Evolutionary conservation across 176 grass and related monocot genomes (phyloP).

Genomic region (Tuctoria greenei): DNA sequence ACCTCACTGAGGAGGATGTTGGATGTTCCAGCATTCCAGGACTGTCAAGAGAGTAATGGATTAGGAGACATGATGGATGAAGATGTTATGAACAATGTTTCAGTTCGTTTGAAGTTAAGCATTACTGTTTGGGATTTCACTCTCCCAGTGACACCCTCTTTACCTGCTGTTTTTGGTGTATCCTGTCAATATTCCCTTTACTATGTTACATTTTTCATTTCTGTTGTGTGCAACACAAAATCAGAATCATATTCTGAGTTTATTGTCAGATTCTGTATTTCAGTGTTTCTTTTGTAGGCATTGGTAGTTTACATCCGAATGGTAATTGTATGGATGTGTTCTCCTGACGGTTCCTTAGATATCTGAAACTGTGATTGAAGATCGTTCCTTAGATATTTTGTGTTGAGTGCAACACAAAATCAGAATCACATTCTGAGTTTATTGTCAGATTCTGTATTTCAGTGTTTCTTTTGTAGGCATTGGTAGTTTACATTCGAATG

Average conservation of each 20-base stretch:
- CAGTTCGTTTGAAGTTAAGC: constrained; percentile 76
- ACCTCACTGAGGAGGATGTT: constrained; percentile 65
- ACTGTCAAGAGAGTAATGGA: constrained; percentile 62
- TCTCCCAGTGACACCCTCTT: constrained; percentile 85
- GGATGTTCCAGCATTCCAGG: constrained; percentile 61
- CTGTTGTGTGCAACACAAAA: constrained; percentile 11
- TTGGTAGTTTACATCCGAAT: not conserved
- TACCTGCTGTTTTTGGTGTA: constrained; percentile 99
- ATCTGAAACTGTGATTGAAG: constrained; percentile 99
- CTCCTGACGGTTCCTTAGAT: constrained; percentile 61
- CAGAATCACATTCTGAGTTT: too few relatives aligned
- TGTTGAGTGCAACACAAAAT: too few relatives aligned
- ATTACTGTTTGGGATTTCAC: constrained; percentile 98
- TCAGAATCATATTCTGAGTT: not conserved
- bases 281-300: constrained; percentile 11
- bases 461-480: constrained; percentile 7
- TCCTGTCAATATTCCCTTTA: constrained; percentile 53
- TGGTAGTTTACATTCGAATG: not conserved
- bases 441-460: constrained; percentile 25
- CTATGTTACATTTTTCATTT: constrained; percentile 22
- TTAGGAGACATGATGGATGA: constrained; percentile 91
- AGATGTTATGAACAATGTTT: constrained; percentile 75
- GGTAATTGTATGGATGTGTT: constrained; percentile 21
- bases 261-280: constrained; percentile 5
- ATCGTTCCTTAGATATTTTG: too few relatives aligned